Base-by-base conservation (phyloP, 2,329 filamentous ascomycete species). In the Leptographium wingfieldii region DNA sequence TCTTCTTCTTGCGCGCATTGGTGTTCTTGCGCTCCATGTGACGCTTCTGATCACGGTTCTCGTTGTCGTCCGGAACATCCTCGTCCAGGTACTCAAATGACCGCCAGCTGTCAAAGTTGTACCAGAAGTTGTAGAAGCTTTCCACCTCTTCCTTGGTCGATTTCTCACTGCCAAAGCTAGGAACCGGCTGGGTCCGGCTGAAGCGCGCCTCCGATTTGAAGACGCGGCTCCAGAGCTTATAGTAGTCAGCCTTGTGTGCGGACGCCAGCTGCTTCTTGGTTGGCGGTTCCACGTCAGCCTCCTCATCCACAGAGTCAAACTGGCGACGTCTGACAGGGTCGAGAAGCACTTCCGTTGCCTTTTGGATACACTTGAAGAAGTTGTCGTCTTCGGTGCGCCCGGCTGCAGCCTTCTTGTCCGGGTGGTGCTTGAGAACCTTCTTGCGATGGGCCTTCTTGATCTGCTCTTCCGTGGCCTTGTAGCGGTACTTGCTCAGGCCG, bases 301-400 rank as follows among this genome's bases (percentile, higher is more conserved):
- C 85, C 75, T 96, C 92, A 70, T 99, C 94, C 63, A 97, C 92
- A 2, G 90, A 96, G 75, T 99, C 94, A 76, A 88, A 99, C 76
- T 99, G 94, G 61, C 92, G 86, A 63, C 94, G 89, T 78, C 90
- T 95, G 73, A 86, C 80, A 57, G 94, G 94, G 77, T 99, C 94
- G 59, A 90, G 83, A 22, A 99, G 87, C 58, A 97, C 82, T 70
- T 99, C 94, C 68, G 88, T 92, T 61, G 94, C 94, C 76, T 96
- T 96, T 74, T 99, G 95, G 74, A 99, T 99, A 76, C 95, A 99
- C 83, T 99, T 99, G 87, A 99, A 99, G 81, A 99, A 99, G 73
- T 88, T 90, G 74, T 99, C 94, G 75, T 96, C 92, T 69, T 97
- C 92, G 67, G 84, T 82, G 68, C 84, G 82, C 63, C 94, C 94